Base-by-base conservation (phyloP, 31 red algal genomes). In the Asparagopsis taxiformis region DNA sequence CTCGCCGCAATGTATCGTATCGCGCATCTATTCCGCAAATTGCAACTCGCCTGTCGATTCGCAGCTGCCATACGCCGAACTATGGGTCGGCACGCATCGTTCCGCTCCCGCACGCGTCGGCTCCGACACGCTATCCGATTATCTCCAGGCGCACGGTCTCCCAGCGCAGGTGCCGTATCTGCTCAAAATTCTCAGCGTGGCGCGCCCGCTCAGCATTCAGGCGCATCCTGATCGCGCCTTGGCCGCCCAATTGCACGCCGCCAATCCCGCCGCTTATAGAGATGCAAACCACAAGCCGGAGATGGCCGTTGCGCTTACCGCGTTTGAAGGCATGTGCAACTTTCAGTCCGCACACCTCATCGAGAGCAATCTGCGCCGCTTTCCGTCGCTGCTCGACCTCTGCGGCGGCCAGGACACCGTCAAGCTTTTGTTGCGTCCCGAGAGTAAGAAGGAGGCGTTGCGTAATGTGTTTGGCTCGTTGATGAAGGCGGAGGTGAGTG, bases 271-370 rank as follows among this genome's bases (percentile, higher is more conserved):
- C 32, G 72, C 68, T 11, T 94, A 94, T 78, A 85, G 75, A 57
- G 95, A 98, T 54, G 90, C 69, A 34, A 98, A 98, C 57, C 95
- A 94, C 59, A 98, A 98, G 53, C 90, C 95, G 11, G 95, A 98
- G 62, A 93, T 98, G 90, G 72, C 62, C 44, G 82, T 98, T 19
- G 91, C 90, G 3, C 72, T 98, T 20, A 72, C 75, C 15, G 62
- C 67, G 19, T 97, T 92, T 74, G 68, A 93, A 31, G 94, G 80
- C 9, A 75, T 97, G 66, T 93, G 85, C 67, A 88, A 88, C 39
- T 98, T 98, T 50, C 75, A 90, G 2, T 62, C 71, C 36, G 62
- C 73, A 32, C 60, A 43, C 29, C 77, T 84, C 33, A 98, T 98
- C 62, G 30, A 38, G 25, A 57, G 32, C 16, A 67, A 84, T 37